Percentiles rank a stretch among this genome's conserved stretches.
These are phyloP conservation scores for Fraxinus greggii DNA, from an alignment of 305 asterid genomes.

Conservation along the genomic window DNA sequence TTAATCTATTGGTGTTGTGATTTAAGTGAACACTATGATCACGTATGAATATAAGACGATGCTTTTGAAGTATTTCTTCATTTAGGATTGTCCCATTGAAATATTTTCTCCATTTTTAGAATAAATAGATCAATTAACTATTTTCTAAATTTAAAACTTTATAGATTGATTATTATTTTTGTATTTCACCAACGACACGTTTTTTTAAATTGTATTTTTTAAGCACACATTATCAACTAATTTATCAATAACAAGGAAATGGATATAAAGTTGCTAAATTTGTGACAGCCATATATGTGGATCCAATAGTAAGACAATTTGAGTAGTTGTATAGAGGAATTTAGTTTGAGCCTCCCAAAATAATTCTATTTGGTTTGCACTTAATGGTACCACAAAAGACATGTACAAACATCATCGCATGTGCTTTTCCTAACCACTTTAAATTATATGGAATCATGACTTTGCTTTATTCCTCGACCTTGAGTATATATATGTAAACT, in stretches of 20 bases:
- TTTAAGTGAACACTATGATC: not conserved
- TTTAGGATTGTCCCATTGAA: not conserved
- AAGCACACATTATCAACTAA: not conserved
- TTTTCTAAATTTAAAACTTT: not conserved
- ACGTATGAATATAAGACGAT: not conserved
- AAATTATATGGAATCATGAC: conserved; percentile 20
- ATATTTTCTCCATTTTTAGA: no score
- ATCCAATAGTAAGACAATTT: not conserved
- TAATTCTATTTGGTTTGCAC: not conserved
- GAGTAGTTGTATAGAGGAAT: not conserved
- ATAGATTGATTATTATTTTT: not conserved
- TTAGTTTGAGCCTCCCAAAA: not conserved
- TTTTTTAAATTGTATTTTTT: not conserved
- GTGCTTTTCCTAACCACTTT: conserved; percentile 10
- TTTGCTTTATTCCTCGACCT: not conserved
- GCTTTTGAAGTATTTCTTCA: not conserved
- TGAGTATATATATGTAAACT: not conserved
- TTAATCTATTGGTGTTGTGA: not conserved
- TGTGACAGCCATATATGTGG: not conserved
- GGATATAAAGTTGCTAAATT: not conserved
- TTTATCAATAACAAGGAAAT: not conserved
- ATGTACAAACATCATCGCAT: not conserved
- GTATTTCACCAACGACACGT: no score
- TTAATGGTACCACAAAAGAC: conserved; percentile 18
- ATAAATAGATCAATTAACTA: not conserved